Evolutionary conservation across 1,139 yeast genomes (phyloP).

Genomic region (Candida glucosophila): DNA sequence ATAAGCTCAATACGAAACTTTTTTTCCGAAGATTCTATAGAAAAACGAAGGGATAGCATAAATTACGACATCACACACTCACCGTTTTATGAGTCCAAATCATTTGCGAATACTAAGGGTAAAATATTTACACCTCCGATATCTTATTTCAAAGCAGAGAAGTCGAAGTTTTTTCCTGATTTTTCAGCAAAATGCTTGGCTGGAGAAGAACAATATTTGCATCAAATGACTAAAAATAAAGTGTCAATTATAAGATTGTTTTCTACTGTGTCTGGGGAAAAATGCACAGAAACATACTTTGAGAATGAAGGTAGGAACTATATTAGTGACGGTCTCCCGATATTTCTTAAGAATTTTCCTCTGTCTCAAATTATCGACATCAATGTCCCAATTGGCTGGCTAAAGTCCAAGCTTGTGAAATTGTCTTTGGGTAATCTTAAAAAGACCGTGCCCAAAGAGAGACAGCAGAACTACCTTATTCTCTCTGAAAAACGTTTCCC

Average conservation of each 20-base stretch:
- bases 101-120: slow-evolving; percentile 73
- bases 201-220: slow-evolving; percentile 26
- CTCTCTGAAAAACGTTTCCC: slow-evolving; percentile 57
- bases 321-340: slow-evolving; percentile 20
- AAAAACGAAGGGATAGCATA: slow-evolving; percentile 45
- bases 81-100: slow-evolving; percentile 75
- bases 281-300: slow-evolving; percentile 57
- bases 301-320: slow-evolving; percentile 28
- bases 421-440: slow-evolving; percentile 39
- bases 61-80: slow-evolving; percentile 78
- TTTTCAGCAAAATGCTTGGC: slow-evolving; percentile 52
- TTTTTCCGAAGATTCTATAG: slow-evolving; percentile 31
- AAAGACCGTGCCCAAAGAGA: slow-evolving; percentile 34
- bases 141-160: slow-evolving; percentile 67
- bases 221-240: slow-evolving; percentile 36
- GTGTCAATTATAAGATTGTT: slow-evolving; percentile 58
- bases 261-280: slow-evolving; percentile 66
- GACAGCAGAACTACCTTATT: slow-evolving; percentile 55
- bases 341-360: slow-evolving; percentile 32
- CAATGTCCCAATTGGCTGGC: slow-evolving; percentile 61
- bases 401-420: slow-evolving; percentile 58
- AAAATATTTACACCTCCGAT: slow-evolving; percentile 77
- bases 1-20: too few relatives aligned
- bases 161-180: slow-evolving; percentile 80
- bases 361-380: slow-evolving; percentile 64